Conservation (phyloP, 2,329 filamentous ascomycete species). For the Clonostachys chloroleuca region DNA sequence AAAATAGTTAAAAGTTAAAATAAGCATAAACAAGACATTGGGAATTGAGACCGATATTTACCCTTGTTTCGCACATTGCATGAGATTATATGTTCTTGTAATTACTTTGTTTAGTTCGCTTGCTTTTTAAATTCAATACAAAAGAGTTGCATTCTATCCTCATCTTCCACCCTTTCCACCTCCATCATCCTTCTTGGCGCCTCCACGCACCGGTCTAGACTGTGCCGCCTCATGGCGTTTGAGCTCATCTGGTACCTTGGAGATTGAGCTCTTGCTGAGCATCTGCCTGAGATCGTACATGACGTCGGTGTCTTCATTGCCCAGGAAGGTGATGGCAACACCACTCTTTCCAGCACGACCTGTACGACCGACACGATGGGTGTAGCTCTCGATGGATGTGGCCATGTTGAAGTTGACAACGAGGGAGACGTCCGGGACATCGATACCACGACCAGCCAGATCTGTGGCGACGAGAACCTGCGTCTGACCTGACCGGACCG, state of each 20-base stretch:
- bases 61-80: too few species aligned
- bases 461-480: conserved; percentile 95
- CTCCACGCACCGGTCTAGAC: conserved; percentile 58
- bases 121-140: neutral
- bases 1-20: too few species aligned
- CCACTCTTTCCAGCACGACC: conserved; percentile 96
- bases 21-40: too few species aligned
- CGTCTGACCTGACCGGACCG: conserved; percentile 74
- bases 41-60: too few species aligned
- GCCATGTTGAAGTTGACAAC: conserved; percentile 99
- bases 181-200: conserved; percentile 17
- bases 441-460: conserved; percentile 93
- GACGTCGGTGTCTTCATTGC: conserved; percentile 82
- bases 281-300: conserved; percentile 96
- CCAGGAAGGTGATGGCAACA: conserved; percentile 93
- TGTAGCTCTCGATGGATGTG: conserved; percentile 86
- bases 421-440: conserved; percentile 88
- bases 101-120: neutral
- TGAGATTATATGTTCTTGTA: too few species aligned
- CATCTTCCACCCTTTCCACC: neutral
- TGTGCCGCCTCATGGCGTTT: conserved; percentile 88
- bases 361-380: conserved; percentile 92
- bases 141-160: neutral
- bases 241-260: conserved; percentile 86
- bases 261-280: conserved; percentile 84